phyloP scores from a whole-genome alignment of 768 basidiomycete genomes.

The Xanthoconium stramineum region DNA sequence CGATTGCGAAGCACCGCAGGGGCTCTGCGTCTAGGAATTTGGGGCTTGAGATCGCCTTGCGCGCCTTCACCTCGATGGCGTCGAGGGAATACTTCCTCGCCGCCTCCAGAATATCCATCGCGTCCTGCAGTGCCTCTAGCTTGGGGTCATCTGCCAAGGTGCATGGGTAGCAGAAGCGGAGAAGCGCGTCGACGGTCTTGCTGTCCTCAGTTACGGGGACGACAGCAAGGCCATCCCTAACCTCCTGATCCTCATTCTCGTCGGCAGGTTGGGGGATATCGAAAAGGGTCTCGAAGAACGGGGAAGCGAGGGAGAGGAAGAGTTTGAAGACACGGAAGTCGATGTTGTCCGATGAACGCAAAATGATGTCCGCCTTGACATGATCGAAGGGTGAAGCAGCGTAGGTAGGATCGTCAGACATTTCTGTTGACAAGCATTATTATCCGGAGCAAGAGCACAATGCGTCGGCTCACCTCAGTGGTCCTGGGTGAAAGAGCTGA shows the following conservation, averaged over 20 bases:
- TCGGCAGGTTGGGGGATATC: neutral
- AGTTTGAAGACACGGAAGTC: neutral
- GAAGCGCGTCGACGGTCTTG: neutral
- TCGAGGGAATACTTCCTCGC: neutral
- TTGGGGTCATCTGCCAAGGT: neutral
- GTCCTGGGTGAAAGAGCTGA: too few relatives aligned
- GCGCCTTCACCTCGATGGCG: neutral
- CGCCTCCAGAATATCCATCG: neutral
- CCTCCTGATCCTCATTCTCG: neutral
- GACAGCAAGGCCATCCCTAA: neutral
- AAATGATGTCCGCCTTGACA: neutral
- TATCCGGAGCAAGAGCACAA: neutral
- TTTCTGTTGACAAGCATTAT: neutral
- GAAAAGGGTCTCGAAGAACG: neutral
- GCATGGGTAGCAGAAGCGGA: neutral
- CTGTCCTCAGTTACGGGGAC: neutral
- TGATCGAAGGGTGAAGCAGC: neutral
- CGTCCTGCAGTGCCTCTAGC: neutral
- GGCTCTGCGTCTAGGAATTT: neutral
- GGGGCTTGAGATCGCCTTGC: neutral
- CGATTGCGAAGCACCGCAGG: neutral
- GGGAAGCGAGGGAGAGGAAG: neutral
- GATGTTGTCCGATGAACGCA: neutral
- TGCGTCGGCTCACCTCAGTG: neutral
- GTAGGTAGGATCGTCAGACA: neutral